Base-by-base conservation (phyloP, 1,139 yeast genomes). In the Saccharomyces hybrid region DNA sequence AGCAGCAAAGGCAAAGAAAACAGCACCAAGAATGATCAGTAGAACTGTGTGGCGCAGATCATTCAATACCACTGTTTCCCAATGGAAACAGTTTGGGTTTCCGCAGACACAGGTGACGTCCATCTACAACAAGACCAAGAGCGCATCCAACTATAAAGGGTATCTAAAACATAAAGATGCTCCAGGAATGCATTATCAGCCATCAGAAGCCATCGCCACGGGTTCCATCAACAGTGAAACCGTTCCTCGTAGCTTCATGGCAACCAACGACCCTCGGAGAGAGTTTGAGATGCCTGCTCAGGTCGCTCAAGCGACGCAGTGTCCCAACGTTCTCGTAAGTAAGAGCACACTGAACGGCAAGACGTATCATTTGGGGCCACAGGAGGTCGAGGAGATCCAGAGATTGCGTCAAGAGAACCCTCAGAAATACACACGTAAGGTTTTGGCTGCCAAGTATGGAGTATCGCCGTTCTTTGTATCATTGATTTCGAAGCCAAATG, bases 401-500 rank as follows among this genome's bases (percentile, higher is more conserved):
- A 64, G 73, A 48, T 74, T 88, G 64, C 81, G 97, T 70, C 62
- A 68, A 19, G 71, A 76, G 50, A 84, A 89, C 60, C 93, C 93
- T 0, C 73, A 70, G 38, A 73, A 71, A 55, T 83, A 89, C 83
- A 82, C 93, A 16, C 78, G 90, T 62, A 78, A 80, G 57, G 81
- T 78, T 29, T 76, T 91, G 57, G 89, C 90, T 31, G 75, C 78
- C 58, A 78, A 84, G 69, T 91, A 80, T 66, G 73, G 73, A 21
- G 82, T 84, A 49, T 75, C 84, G 5, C 78, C 78, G 53, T 70
- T 76, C 55, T 82, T 84, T 57, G 75, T 84, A 51, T 78, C 82
- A 12, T 65, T 83, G 42, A 78, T 81, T 1, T 76, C 86, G 2
- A 66, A 70, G 54, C 75, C 79, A 2, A 67, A 76, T 38, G 62